Percentiles rank a stretch among this genome's conserved stretches.
Evolutionary conservation across 1,284 basidiomycete species (phyloP).

Genomic region (Pisolithus thermaeus): DNA sequence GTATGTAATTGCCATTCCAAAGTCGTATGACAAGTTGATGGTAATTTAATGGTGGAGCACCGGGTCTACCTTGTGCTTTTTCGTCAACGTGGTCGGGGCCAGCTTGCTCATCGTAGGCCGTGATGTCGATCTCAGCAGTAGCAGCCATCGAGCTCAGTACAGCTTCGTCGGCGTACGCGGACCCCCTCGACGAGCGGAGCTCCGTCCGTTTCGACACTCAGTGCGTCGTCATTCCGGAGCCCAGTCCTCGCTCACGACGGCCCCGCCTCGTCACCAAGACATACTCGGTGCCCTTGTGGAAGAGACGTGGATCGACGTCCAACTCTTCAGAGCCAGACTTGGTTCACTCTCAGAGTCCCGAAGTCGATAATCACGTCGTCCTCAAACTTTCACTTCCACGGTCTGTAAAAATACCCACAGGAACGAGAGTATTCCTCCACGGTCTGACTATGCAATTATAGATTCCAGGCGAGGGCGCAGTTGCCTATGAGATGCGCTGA

Average conservation of each 20-base stretch:
- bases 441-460: conserved; percentile 12
- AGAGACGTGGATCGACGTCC: conserved; percentile 29
- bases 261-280: conserved; percentile 52
- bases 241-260: conserved; percentile 32
- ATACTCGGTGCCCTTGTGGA: conserved; percentile 60
- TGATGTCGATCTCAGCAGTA: conserved; percentile 12
- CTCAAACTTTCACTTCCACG: conserved; percentile 57
- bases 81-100: neutral
- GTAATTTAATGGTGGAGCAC: neutral
- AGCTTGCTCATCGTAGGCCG: neutral
- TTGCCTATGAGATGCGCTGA: conserved; percentile 30
- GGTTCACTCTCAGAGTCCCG: neutral
- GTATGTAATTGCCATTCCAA: too few species aligned
- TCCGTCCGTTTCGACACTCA: conserved; percentile 61
- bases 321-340: conserved; percentile 22
- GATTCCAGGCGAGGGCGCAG: conserved; percentile 32
- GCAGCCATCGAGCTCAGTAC: neutral
- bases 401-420: conserved; percentile 28
- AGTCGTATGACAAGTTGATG: neutral
- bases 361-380: conserved; percentile 40
- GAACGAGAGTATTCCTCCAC: neutral
- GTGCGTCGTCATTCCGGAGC: conserved; percentile 62
- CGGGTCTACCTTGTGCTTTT: neutral
- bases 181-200: conserved; percentile 14
- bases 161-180: neutral